Percentiles rank a stretch among this genome's conserved stretches.
Conservation (phyloP, 495 filamentous ascomycete species). For the Penicillium flavigenum region DNA sequence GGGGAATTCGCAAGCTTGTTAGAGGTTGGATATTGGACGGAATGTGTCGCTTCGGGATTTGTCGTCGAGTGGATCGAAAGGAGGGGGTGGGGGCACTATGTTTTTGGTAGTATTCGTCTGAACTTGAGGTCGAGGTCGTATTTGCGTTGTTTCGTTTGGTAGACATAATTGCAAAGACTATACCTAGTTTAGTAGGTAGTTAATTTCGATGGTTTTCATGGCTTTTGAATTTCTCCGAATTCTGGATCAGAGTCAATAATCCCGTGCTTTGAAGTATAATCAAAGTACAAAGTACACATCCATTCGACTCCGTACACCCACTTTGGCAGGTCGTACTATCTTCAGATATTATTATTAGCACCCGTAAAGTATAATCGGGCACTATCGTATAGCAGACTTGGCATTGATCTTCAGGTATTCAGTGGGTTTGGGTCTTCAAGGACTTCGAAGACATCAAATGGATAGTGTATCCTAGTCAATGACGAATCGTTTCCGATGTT, state of each 20-base stretch:
- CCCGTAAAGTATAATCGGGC: neutral
- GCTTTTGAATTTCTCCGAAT: conserved; percentile 10
- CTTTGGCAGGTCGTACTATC: neutral
- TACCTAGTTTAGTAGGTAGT: neutral
- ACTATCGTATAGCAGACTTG: conserved; percentile 5
- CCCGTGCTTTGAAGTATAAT: neutral
- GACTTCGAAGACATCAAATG: neutral
- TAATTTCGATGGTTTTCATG: neutral
- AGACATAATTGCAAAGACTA: neutral
- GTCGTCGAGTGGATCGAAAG: neutral
- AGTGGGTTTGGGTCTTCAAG: neutral
- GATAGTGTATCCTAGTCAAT: neutral
- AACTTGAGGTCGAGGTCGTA: neutral
- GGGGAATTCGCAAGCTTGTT: neutral
- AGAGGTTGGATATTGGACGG: neutral
- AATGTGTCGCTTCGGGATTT: neutral
- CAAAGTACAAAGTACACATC: neutral
- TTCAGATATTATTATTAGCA: neutral
- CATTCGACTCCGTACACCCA: neutral
- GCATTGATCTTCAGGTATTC: conserved; percentile 6
- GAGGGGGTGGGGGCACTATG: neutral
- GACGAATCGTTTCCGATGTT: neutral
- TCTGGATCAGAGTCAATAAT: neutral
- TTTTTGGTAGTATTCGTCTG: neutral
- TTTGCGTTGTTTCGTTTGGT: neutral